phyloP scores from a whole-genome alignment of 2,329 filamentous ascomycete species.

The Ilyonectria sp. region DNA sequence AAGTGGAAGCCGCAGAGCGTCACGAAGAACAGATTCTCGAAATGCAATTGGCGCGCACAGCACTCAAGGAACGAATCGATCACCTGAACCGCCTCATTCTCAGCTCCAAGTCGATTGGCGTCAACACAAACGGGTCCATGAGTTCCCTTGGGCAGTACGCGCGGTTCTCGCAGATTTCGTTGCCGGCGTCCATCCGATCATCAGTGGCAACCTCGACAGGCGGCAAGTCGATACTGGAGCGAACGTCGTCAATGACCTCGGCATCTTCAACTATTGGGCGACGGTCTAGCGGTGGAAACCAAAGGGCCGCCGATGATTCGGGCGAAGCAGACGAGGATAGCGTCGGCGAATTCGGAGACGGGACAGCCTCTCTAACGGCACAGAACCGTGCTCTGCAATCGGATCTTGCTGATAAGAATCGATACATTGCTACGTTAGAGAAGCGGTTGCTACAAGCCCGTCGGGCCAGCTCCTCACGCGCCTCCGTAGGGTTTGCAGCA shows the following conservation, averaged over 20 bases:
- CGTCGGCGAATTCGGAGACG: constrained; percentile 87
- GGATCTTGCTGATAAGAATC: constrained; percentile 96
- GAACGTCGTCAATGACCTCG: constrained; percentile 78
- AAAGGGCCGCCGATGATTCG: constrained; percentile 61
- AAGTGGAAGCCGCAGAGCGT: constrained; percentile 85
- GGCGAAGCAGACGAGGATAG: constrained; percentile 76
- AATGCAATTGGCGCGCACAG: constrained; percentile 96
- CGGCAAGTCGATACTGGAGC: constrained; percentile 68
- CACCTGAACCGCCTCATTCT: constrained; percentile 96
- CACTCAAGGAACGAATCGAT: constrained; percentile 96
- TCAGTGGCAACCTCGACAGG: constrained; percentile 77
- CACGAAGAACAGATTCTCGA: constrained; percentile 99
- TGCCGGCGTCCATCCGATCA: constrained; percentile 74
- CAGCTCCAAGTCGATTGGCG: constrained; percentile 94
- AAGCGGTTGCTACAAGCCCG: constrained; percentile 92
- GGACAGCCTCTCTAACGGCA: constrained; percentile 83
- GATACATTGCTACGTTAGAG: constrained; percentile 95
- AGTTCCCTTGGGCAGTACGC: constrained; percentile 76
- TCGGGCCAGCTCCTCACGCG: constrained; percentile 88
- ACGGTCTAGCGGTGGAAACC: constrained; percentile 61
- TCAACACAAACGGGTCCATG: constrained; percentile 83
- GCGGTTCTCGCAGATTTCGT: constrained; percentile 73
- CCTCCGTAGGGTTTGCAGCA: constrained; percentile 80
- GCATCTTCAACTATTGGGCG: constrained; percentile 72
- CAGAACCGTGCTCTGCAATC: constrained; percentile 93